Percentiles rank a stretch among this genome's conserved stretches.
These are phyloP conservation scores for Saccharomyces hybrid DNA, from an alignment of 1,139 yeast species.

Conservation along the genomic window DNA sequence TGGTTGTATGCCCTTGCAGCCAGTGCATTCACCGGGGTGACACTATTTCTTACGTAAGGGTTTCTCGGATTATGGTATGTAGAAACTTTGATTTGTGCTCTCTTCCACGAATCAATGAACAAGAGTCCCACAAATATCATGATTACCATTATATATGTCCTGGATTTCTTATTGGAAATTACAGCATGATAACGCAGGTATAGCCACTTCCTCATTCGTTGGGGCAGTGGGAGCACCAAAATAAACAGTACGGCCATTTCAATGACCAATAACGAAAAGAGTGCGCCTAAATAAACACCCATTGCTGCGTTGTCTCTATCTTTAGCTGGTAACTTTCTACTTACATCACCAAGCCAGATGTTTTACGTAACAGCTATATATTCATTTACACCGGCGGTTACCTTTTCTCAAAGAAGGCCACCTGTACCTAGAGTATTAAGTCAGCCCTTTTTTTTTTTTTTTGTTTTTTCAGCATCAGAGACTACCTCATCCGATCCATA, in stretches of 20 bases:
- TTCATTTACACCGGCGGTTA: background rate
- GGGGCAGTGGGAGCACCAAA: slow-evolving; percentile 58
- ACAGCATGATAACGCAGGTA: slow-evolving; percentile 36
- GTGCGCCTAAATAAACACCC: slow-evolving; percentile 33
- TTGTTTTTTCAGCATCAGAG: background rate
- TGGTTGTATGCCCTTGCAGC: slow-evolving; percentile 54
- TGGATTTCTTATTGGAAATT: slow-evolving; percentile 38
- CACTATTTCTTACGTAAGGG: slow-evolving; percentile 5
- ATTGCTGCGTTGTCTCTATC: slow-evolving; percentile 13
- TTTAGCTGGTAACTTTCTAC: background rate
- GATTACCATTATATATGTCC: slow-evolving; percentile 43
- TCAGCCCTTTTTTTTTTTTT: background rate
- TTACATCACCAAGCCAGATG: background rate
- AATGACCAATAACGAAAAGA: slow-evolving; percentile 36
- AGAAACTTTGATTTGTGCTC: slow-evolving; percentile 35
- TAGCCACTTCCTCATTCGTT: slow-evolving; percentile 40
- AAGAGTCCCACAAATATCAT: slow-evolving; percentile 44
- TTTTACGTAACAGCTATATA: background rate
- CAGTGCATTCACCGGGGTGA: slow-evolving; percentile 15
- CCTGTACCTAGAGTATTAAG: background rate
- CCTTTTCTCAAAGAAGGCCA: background rate
- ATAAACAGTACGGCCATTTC: slow-evolving; percentile 50
- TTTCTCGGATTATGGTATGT: slow-evolving; percentile 16
- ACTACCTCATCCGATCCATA: background rate
- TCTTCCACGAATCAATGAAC: slow-evolving; percentile 52